phyloP scores from a whole-genome alignment of 2,329 filamentous ascomycete species.

The Esteya vermicola region DNA sequence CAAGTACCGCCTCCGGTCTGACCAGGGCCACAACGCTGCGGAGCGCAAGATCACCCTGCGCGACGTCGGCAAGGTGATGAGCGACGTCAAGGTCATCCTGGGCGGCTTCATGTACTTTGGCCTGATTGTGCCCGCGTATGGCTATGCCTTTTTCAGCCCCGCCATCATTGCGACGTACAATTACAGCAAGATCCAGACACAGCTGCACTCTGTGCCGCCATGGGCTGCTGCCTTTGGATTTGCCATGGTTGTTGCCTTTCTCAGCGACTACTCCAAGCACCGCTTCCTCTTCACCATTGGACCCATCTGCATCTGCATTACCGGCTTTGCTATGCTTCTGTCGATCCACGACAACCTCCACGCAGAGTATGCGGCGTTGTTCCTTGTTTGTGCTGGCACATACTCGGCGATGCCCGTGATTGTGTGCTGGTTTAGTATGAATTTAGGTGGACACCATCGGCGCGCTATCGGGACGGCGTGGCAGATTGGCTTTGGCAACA shows the following conservation, averaged over 20 bases:
- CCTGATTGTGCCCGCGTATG: conserved; percentile 62
- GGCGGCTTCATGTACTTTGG: conserved; percentile 74
- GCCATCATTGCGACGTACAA: conserved; percentile 55
- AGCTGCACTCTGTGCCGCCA: conserved; percentile 42
- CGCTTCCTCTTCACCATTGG: conserved; percentile 60
- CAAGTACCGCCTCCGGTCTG: conserved; percentile 48
- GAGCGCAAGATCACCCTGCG: conserved; percentile 44
- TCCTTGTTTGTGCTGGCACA: conserved; percentile 64
- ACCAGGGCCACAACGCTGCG: conserved; percentile 52
- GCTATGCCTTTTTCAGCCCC: conserved; percentile 66
- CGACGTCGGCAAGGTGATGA: conserved; percentile 51
- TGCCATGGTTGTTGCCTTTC: conserved; percentile 57
- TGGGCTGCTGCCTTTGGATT: conserved; percentile 62
- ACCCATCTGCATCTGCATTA: conserved; percentile 53
- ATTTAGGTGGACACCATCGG: conserved; percentile 58
- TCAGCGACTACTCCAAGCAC: conserved; percentile 59
- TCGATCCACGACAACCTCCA: conserved; percentile 51
- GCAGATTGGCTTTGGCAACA: conserved; percentile 68
- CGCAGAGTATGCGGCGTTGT: conserved; percentile 66
- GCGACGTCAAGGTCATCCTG: conserved; percentile 59
- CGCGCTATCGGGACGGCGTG: conserved; percentile 58
- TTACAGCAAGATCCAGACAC: conserved; percentile 42
- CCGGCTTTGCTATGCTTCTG: conserved; percentile 64
- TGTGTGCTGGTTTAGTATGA: conserved; percentile 74
- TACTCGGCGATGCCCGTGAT: conserved; percentile 87